Percentiles rank a stretch among this genome's conserved stretches.
phyloP scores from a whole-genome alignment of 148 eudicot species.

The Rhododendron kiyosumense region DNA sequence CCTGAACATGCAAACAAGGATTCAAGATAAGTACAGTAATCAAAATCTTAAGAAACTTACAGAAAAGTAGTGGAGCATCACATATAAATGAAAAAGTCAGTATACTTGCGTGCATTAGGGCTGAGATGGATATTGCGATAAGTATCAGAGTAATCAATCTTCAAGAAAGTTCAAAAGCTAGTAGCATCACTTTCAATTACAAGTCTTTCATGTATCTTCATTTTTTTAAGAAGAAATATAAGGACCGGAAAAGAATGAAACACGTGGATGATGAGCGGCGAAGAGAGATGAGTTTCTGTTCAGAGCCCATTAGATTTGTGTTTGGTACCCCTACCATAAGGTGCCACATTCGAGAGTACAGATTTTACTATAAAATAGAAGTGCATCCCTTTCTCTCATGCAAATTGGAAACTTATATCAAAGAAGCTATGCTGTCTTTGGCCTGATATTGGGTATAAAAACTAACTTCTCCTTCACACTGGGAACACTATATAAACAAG shows the following conservation, averaged over 20 bases:
- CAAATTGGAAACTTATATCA: not conserved
- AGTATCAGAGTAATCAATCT: not conserved
- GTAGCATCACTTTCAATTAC: not conserved
- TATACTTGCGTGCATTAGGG: not conserved
- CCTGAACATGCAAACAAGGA: no score
- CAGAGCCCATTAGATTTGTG: not conserved
- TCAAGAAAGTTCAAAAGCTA: not conserved
- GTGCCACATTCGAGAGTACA: not conserved
- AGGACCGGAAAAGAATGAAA: not conserved
- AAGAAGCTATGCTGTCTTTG: not conserved
- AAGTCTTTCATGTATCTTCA: not conserved
- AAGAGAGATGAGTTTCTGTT: not conserved
- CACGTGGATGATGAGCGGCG: not conserved
- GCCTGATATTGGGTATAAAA: not conserved
- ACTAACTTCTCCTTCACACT: not conserved
- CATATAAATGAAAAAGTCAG: no score
- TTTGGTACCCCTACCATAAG: not conserved
- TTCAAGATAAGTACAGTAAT: no score
- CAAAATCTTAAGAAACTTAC: no score
- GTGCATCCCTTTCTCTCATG: not conserved
- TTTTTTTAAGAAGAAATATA: not conserved
- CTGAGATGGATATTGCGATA: not conserved
- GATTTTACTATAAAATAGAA: not conserved
- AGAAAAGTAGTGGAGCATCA: no score
- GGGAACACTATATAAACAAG: not conserved